Conservation (phyloP, 1,139 yeast genomes). For the Candida anutae region DNA sequence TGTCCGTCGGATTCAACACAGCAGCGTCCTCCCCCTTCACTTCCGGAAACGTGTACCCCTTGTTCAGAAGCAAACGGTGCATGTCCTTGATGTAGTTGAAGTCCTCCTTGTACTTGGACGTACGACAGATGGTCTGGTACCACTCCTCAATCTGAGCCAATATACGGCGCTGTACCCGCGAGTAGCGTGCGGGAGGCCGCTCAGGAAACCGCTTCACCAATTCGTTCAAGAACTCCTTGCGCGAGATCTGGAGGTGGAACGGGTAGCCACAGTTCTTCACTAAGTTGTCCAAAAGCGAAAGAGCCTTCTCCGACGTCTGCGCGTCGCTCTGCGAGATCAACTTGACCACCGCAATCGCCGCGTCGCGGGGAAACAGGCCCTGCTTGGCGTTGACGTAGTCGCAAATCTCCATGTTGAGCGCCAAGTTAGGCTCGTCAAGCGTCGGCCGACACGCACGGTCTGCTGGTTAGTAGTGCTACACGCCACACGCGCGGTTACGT, state of each 20-base stretch:
- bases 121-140: conserved; percentile 91
- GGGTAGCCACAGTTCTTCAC: conserved; percentile 98
- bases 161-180: conserved; percentile 76
- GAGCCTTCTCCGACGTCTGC: conserved; percentile 60
- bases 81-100: conserved; percentile 88
- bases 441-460: conserved; percentile 89
- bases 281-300: conserved; percentile 66
- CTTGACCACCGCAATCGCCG: conserved; percentile 83
- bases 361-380: conserved; percentile 87
- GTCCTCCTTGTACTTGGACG: conserved; percentile 86
- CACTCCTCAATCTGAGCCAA: conserved; percentile 93
- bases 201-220: conserved; percentile 92
- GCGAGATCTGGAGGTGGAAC: conserved; percentile 85
- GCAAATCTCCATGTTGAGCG: conserved; percentile 84
- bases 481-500: conserved; percentile 18
- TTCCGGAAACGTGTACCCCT: conserved; percentile 89
- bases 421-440: conserved; percentile 79
- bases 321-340: conserved; percentile 77
- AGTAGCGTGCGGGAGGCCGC: conserved; percentile 81
- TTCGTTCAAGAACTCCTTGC: conserved; percentile 91
- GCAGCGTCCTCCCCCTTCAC: conserved; percentile 87
- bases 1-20: conserved; percentile 87
- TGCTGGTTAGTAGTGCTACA: conserved; percentile 8
- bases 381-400: conserved; percentile 90
- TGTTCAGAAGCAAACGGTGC: conserved; percentile 83